Evolutionary conservation across 1,284 basidiomycete genomes (phyloP).

Genomic region (Heimioporus punctisporus): DNA sequence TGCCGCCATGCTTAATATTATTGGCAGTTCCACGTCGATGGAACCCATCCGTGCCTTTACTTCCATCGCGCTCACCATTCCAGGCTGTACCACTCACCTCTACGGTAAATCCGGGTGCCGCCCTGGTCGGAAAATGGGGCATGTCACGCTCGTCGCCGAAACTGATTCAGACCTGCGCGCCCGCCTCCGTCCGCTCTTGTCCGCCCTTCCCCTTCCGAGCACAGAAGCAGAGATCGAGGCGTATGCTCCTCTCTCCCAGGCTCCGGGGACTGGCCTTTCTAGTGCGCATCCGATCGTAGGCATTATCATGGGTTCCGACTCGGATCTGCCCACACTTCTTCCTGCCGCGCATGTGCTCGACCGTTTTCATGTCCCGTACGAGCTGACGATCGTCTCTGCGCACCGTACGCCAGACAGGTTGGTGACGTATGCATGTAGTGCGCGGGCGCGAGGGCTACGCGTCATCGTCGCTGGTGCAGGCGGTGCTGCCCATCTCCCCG

Average conservation of each 20-base stretch:
- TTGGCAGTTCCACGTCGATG: conserved; percentile 77
- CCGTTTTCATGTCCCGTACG: conserved; percentile 85
- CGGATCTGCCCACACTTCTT: conserved; percentile 94
- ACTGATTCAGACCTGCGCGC: conserved; percentile 78
- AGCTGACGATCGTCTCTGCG: conserved; percentile 95
- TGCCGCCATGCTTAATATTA: conserved; percentile 94
- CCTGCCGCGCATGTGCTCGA: conserved; percentile 89
- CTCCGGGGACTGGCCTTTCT: conserved; percentile 53
- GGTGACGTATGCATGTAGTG: conserved; percentile 82
- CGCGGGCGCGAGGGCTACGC: conserved; percentile 74
- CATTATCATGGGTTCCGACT: conserved; percentile 99
- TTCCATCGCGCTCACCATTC: conserved; percentile 57
- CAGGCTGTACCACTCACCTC: conserved; percentile 86
- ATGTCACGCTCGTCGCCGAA: conserved; percentile 89
- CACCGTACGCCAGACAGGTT: conserved; percentile 94
- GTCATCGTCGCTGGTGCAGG: conserved; percentile 96
- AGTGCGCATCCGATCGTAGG: conserved; percentile 84
- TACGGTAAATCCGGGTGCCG: conserved; percentile 95
- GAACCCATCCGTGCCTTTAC: conserved; percentile 58
- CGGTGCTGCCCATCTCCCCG: conserved; percentile 96
- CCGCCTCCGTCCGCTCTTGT: conserved; percentile 74
- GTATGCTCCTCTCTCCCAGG: conserved; percentile 52
- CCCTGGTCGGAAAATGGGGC: conserved; percentile 97
- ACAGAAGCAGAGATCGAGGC: conserved; percentile 51
- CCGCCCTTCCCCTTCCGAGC: conserved; percentile 58